Base-by-base conservation (phyloP, 768 basidiomycete genomes). In the Pleurotus ostreatus region DNA sequence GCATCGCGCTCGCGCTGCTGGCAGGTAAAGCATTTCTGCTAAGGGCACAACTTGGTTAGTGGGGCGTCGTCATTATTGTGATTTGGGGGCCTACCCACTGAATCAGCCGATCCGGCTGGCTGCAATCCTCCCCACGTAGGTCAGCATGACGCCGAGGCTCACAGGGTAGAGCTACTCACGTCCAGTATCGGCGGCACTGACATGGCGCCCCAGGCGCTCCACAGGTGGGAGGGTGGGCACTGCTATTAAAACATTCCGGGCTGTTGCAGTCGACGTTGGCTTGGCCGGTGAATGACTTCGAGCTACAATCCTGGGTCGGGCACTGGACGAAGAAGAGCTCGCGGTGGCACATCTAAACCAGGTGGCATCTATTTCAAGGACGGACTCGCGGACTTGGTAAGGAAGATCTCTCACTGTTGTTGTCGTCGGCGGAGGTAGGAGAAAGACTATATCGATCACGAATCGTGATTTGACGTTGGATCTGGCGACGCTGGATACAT, bases 281-380 rank as follows among this genome's bases (percentile, higher is more conserved):
- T 37, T 77, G 72, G 12, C 70, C 65, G 39, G 64, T 69, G 63
- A 77, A 81, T 12, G 73, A 72, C 62, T 78, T 70, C 66, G 88
- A 85, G n/a, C 73, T 73, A 71, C 88, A 89, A 20, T 20, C 20
- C 20, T 2, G 20, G n/a, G 40, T 67, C 30, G 63, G 66, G 60
- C 74, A 78, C 63, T 72, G 77, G 56, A 66, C 69, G 68, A 86
- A 80, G 61, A 70, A 74, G 63, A 88, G 78, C 51, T 71, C 74
- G 60, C 84, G 79, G 68, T 83, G 80, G 73, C 87, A 89, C 87
- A 89, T 89, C 57, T 61, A 39, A 37, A 55, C 44, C 46, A 58
- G 52, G 53, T 34, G 40, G 56, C 45, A 25, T 62, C 61, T 63
- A 57, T 60, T 61, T 66, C 49, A 60, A 56, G 22, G 39, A 30